Conservation (phyloP, 1,284 basidiomycete genomes). For the Anthracocystis walkeri region DNA sequence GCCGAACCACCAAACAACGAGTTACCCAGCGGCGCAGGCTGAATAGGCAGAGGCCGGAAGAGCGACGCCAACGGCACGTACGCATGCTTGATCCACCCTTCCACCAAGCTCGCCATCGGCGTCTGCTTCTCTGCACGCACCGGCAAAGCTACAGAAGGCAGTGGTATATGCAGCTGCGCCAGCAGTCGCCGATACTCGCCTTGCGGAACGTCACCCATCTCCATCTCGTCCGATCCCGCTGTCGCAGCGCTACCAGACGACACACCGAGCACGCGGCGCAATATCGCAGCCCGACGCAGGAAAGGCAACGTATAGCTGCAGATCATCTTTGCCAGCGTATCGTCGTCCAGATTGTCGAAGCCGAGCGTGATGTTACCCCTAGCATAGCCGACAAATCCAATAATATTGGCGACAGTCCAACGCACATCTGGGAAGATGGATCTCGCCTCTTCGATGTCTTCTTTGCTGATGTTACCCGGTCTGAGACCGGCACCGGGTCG, state of each 20-base stretch:
- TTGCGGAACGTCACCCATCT: slow-evolving; percentile 18
- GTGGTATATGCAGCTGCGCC: slow-evolving; percentile 53
- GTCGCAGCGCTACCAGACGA: neutral
- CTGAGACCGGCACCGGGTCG: slow-evolving; percentile 45
- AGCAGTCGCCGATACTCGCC: slow-evolving; percentile 64
- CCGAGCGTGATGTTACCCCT: slow-evolving; percentile 69
- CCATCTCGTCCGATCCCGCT: slow-evolving; percentile 15
- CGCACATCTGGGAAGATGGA: slow-evolving; percentile 65
- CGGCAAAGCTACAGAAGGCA: slow-evolving; percentile 60
- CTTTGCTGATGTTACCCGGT: slow-evolving; percentile 33
- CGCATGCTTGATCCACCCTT: slow-evolving; percentile 69
- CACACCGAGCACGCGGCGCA: slow-evolving; percentile 78
- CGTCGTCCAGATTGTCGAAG: slow-evolving; percentile 66
- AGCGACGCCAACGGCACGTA: slow-evolving; percentile 65
- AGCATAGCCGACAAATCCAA: slow-evolving; percentile 67
- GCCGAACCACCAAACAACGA: slow-evolving; percentile 21
- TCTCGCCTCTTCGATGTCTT: slow-evolving; percentile 50
- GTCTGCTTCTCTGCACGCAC: slow-evolving; percentile 61
- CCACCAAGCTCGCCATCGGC: slow-evolving; percentile 63
- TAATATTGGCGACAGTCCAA: slow-evolving; percentile 66
- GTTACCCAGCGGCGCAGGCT: slow-evolving; percentile 44
- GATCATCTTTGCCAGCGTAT: slow-evolving; percentile 80
- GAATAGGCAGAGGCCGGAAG: slow-evolving; percentile 67
- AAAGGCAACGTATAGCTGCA: slow-evolving; percentile 93
- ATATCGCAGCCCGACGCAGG: slow-evolving; percentile 87